Evolutionary conservation across 73 alveolate species (phyloP).

Genomic region (Stentor coeruleus): DNA sequence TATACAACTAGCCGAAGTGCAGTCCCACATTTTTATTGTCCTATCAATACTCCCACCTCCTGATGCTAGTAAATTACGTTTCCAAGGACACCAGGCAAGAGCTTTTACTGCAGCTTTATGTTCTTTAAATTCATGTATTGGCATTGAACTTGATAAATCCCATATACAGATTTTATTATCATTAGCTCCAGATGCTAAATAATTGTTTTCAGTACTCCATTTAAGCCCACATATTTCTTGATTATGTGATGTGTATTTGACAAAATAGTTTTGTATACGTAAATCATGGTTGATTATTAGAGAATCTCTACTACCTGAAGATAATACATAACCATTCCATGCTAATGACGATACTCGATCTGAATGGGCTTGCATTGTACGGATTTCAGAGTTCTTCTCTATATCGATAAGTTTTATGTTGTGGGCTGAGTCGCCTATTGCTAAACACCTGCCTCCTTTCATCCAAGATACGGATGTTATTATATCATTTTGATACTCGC

Average conservation of each 20-base stretch:
- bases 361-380: constrained; percentile 65
- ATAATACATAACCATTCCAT: constrained; percentile 75
- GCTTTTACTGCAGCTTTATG: constrained; percentile 93
- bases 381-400: constrained; percentile 52
- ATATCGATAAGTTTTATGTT: constrained; percentile 71
- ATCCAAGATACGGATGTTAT: constrained; percentile 70
- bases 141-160: constrained; percentile 63
- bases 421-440: constrained; percentile 68
- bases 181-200: constrained; percentile 81
- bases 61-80: constrained; percentile 69
- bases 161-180: constrained; percentile 79
- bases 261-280: constrained; percentile 52
- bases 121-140: constrained; percentile 54
- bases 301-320: constrained; percentile 76
- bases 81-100: constrained; percentile 88
- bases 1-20: constrained; percentile 31
- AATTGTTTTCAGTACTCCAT: constrained; percentile 61
- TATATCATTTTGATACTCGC: constrained; percentile 57
- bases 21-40: constrained; percentile 74
- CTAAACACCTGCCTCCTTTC: constrained; percentile 67
- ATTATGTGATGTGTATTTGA: constrained; percentile 68
- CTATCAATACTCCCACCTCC: constrained; percentile 91
- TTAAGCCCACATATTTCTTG: constrained; percentile 66
- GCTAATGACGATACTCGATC: constrained; percentile 71
- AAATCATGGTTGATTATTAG: constrained; percentile 69